phyloP scores from a whole-genome alignment of 495 filamentous ascomycete genomes.

The Haplographium delicatum region DNA sequence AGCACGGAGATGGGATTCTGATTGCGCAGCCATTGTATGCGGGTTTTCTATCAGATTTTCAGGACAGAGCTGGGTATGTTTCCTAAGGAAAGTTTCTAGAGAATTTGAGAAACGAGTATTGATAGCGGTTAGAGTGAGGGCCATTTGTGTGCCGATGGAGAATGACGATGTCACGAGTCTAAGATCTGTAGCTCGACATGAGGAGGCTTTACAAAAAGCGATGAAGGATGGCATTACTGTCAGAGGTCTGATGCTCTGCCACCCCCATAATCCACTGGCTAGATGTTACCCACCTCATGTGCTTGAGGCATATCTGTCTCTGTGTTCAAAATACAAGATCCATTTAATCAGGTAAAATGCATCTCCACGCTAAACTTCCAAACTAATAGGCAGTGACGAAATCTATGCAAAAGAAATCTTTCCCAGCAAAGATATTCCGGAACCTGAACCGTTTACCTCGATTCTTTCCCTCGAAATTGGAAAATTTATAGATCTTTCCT shows the following conservation, averaged over 20 bases:
- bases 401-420: slow-evolving; percentile 7
- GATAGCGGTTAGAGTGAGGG: not conserved
- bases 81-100: not conserved
- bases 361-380: not conserved
- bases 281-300: slow-evolving; percentile 2
- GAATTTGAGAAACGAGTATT: not conserved
- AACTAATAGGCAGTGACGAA: not conserved
- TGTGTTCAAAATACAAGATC: slow-evolving; percentile 1
- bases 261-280: slow-evolving; percentile 10
- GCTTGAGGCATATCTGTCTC: not conserved
- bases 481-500: not conserved
- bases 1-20: slow-evolving; percentile 8
- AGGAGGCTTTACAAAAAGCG: slow-evolving; percentile 1
- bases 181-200: not conserved
- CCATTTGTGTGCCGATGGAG: not conserved
- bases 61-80: not conserved
- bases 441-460: slow-evolving; percentile 10
- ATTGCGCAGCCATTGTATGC: slow-evolving; percentile 4
- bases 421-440: not conserved
- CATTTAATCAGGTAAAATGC: not conserved
- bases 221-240: not conserved
- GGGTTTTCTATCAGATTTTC: slow-evolving; percentile 1
- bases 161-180: not conserved
- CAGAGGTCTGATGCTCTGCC: not conserved
- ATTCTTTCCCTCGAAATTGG: slow-evolving; percentile 6